Evolutionary conservation across 768 basidiomycete genomes (phyloP), one percentile per base, ranked within the genome.

Genomic region (Lactifluus pinguis): DNA sequence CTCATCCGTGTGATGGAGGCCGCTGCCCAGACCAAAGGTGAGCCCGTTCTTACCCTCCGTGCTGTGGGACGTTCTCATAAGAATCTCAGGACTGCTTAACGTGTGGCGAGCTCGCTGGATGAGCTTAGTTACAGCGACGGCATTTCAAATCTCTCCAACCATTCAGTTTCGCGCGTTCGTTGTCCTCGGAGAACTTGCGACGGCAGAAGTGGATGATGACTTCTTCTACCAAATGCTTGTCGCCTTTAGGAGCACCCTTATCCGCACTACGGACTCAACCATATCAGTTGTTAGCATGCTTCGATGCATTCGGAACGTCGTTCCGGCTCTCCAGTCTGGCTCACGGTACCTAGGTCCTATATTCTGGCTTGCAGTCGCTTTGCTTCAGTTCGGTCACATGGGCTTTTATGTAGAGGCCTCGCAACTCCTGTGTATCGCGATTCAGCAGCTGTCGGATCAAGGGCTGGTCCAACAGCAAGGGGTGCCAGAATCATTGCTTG

Each of bases 31-130:
- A 83, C 83, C 2, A 80, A 75, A 71, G 91, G 93, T 94, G 61
- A 55, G 80, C 15, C 15, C 29, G 34, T n/a, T 10, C 32, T 45
- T 11, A 49, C 21, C 36, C n/a, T 50, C 39, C 17, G 47, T 39
- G 47, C 36, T 19, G 30, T 42, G 49, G 41, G 53, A 70, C 38
- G 70, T 36, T 47, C 51, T 67, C 6, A 49, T 62, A 6, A 36
- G 51, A 6, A 15, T 50, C 57, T 21, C 57, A 90, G 90, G 86
- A 11, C 72, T 92, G 3, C 73, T 89, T 34, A 97, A 97, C 68
- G 82, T 89, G 3, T 97, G 94, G 94, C 82, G 88, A 60, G 91
- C 93, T 30, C 80, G 94, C 39, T 95, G 93, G 92, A 93, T 93
- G 87, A 85, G 90, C 45, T 71, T 97, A 59, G 83, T 92, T 14